Evolutionary conservation across 139 green algal genomes (phyloP).

Genomic region (Tetraselmis striata): DNA sequence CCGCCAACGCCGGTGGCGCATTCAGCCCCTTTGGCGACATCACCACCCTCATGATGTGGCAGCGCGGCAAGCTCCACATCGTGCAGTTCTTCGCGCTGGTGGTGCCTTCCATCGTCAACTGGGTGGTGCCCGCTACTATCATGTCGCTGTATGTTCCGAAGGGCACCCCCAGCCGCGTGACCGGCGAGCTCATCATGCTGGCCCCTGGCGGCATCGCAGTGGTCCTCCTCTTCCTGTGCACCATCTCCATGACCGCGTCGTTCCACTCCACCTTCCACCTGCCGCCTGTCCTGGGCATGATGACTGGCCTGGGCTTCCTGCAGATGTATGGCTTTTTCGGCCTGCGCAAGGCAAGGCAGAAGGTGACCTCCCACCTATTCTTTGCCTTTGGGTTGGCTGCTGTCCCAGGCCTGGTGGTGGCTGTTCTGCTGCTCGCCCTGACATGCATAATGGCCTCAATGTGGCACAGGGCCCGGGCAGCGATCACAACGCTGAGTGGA

Average conservation of each 20-base stretch:
- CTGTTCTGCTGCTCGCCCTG: no score
- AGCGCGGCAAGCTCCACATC: constrained; percentile 22
- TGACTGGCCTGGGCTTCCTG: constrained; percentile 26
- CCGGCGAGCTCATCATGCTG: neutral
- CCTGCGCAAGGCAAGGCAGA: neutral
- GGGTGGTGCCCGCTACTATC: constrained; percentile 12
- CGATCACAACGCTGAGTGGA: neutral
- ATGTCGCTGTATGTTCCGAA: neutral
- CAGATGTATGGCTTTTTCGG: constrained; percentile 2
- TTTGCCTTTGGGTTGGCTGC: no score
- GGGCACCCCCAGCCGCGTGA: neutral
- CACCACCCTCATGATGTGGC: constrained; percentile 35
- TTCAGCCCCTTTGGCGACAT: constrained; percentile 29
- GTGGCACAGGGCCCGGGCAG: no score
- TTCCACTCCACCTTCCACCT: constrained; percentile 24
- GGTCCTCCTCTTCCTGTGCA: constrained; percentile 20
- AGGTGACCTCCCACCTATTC: neutral
- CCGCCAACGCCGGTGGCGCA: constrained; percentile 23
- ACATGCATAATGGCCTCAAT: no score
- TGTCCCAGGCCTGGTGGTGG: no score
- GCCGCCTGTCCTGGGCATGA: constrained; percentile 27
- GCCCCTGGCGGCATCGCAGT: constrained; percentile 4
- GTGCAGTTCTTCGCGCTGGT: constrained; percentile 17
- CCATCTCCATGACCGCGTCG: constrained; percentile 16
- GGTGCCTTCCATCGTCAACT: constrained; percentile 26